Conservation (phyloP, 306 rosid species). For the Prunus persica region Prunus_persica_NCBIv2 NC_034011.1:26086001-26086500, state of each 20-base stretch:
- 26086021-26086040: background rate
- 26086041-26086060: background rate
- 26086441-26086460: constrained; percentile 25
- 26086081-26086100: background rate
- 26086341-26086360: constrained; percentile 43
- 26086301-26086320: constrained; percentile 29
- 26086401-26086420: constrained; percentile 76
- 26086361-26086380: constrained; percentile 3
- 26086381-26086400: constrained; percentile 21
- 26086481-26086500: constrained; percentile 14
- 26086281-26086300: constrained; percentile 31
- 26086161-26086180: constrained; percentile 45
- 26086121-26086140: constrained; percentile 34
- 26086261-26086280: constrained; percentile 22
- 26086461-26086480: constrained; percentile 21
- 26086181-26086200: constrained; percentile 30
- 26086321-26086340: constrained; percentile 24
- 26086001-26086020: background rate
- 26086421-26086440: constrained; percentile 12
- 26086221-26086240: constrained; percentile 42
- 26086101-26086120: constrained; percentile 7
- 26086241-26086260: constrained; percentile 57
- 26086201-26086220: constrained; percentile 41
- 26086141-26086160: constrained; percentile 16
- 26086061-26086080: constrained; percentile 12